These are phyloP conservation scores for Trichophyton schoenleinii DNA, from an alignment of 2,329 filamentous ascomycete species.

Conservation along the genomic window DNA sequence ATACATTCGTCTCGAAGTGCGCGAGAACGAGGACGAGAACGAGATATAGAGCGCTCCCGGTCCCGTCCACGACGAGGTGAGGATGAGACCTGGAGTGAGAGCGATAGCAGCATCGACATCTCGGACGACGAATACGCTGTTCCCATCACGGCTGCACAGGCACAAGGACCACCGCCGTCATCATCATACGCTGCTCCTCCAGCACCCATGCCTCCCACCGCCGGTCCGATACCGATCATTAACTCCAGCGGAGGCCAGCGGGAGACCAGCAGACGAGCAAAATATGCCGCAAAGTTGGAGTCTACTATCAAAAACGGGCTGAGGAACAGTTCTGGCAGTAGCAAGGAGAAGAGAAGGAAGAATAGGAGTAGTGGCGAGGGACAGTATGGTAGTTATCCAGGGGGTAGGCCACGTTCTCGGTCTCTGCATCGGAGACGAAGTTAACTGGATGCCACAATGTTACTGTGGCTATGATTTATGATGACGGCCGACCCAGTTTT, in stretches of 20 bases:
- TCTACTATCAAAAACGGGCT: not conserved
- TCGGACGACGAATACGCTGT: not conserved
- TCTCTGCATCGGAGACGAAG: not conserved
- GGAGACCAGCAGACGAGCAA: not conserved
- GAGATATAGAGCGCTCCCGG: not conserved
- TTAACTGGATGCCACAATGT: not conserved
- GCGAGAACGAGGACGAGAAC: not conserved
- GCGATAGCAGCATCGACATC: not conserved
- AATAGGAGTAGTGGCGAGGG: not conserved
- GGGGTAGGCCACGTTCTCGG: not conserved
- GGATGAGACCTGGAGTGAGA: not conserved
- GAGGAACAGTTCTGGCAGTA: not conserved
- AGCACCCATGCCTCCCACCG: not conserved
- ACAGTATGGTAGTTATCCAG: not conserved
- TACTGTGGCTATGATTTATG: not conserved
- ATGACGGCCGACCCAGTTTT: not conserved
- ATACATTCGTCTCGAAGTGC: not conserved
- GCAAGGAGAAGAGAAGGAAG: constrained; percentile 1
- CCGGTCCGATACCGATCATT: not conserved
- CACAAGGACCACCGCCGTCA: no score
- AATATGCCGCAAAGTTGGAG: not conserved
- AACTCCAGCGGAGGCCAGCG: not conserved
- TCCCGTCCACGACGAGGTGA: not conserved
- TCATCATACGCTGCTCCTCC: not conserved
- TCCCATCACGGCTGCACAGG: not conserved